Base-by-base conservation (phyloP, 768 basidiomycete species). In the Trametes maxima region DNA sequence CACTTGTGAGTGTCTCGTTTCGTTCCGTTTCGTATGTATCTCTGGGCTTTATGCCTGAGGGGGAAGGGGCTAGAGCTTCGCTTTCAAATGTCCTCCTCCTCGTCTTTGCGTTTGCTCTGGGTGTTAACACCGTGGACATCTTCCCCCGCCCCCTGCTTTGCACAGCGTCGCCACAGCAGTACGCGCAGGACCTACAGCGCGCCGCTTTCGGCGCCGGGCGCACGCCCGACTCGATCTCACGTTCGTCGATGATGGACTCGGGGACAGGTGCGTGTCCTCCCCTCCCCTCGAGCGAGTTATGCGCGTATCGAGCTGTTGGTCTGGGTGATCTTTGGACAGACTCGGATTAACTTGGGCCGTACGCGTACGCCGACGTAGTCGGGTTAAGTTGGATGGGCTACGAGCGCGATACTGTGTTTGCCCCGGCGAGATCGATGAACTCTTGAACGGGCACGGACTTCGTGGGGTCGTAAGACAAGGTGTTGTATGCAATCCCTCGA, bases 151-250 rank as follows among this genome's bases (percentile, higher is more conserved):
- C 8, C 42, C 12, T 19, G 42, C 4, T n/a, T 37, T 21, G 6
- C 24, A 39, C 17, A 50, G 54, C 54, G 40, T 37, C 39, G 48
- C 33, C 57, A 36, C 28, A 45, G 42, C 49, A 36, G 46, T 59
- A 49, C 47, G 54, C 19, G 35, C 52, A n/a, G 35, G 52, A 59
- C 19, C 13, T 63, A 42, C 57, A 59, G 40, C 36, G 57, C 5
- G 62, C 57, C 5, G 62, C 57, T 40, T 63, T 63, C n/a, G 62
- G 62, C 21, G 42, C 52, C 19, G 62, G 62, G 1, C 46, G 62
- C 40, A 45, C 47, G 46, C 21, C 57, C 17, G 62, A 55, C 25
- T 45, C 52, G 19, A 54, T 54, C 25, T 63, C 52, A 52, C 54
- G 57, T 57, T 63, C 62, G 52, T 63, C 62, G 0, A 54, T 63